phyloP scores from a whole-genome alignment of 2,329 filamentous ascomycete genomes.

The Graphium sp. region DNA sequence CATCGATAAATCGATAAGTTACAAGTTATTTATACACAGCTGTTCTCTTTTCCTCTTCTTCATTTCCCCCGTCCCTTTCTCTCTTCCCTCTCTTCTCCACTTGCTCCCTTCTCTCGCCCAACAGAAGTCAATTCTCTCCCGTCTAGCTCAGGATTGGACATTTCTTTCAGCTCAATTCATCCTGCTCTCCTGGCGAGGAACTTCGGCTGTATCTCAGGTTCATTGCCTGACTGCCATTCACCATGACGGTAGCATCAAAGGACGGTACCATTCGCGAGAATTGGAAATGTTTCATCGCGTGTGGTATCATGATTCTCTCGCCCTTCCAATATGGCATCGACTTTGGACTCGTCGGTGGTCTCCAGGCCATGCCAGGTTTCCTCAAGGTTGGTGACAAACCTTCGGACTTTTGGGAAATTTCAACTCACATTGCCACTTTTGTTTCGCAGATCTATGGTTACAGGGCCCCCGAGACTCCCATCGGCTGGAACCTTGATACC shows the following conservation, averaged over 20 bases:
- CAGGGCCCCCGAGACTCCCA: constrained; percentile 9
- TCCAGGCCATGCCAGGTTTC: constrained; percentile 33
- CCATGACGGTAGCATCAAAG: constrained; percentile 1
- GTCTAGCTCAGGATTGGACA: no score
- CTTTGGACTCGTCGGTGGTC: constrained; percentile 30
- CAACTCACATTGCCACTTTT: constrained; percentile 13
- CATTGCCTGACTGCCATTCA: constrained; percentile 1
- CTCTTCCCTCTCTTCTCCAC: no score
- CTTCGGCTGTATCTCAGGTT: no score
- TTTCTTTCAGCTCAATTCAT: no score
- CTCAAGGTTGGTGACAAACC: constrained; percentile 11
- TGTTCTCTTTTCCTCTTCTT: no score
- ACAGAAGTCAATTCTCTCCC: no score
- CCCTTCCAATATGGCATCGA: constrained; percentile 34
- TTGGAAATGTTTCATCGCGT: constrained; percentile 28
- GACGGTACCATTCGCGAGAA: constrained; percentile 17
- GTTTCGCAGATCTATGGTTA: constrained; percentile 18
- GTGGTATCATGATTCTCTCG: constrained; percentile 15
- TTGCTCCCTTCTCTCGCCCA: no score
- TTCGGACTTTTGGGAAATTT: neutral
- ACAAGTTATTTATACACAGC: no score
- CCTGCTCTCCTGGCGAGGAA: no score
- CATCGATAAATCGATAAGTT: no score
- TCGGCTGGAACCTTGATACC: constrained; percentile 26
- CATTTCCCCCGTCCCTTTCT: no score